These are phyloP conservation scores for Teratosphaeria zuluensis DNA, from an alignment of 2,329 filamentous ascomycete species.

Conservation along the genomic window DNA sequence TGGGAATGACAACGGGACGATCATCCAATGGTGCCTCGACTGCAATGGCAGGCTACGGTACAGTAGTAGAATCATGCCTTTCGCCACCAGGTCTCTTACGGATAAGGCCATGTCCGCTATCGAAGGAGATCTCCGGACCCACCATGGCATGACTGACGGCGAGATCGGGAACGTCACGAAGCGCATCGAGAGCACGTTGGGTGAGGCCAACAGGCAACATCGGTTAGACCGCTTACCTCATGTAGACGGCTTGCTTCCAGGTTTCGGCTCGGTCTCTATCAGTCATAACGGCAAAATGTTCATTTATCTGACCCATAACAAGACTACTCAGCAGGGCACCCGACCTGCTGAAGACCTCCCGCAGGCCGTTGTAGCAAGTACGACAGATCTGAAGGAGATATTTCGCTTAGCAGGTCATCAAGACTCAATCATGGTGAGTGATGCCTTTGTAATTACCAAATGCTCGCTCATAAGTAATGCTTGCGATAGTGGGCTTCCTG, in stretches of 20 bases:
- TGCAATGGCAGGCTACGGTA: constrained; percentile 1
- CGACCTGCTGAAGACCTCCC: constrained; percentile 6
- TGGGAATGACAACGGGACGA: neutral
- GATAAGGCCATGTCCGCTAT: constrained; percentile 8
- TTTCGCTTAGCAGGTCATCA: constrained; percentile 8
- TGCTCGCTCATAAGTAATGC: too few species aligned
- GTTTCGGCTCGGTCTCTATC: constrained; percentile 2
- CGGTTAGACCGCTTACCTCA: neutral
- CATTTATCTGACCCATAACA: constrained; percentile 5
- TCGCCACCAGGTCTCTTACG: constrained; percentile 5
- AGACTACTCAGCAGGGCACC: constrained; percentile 8
- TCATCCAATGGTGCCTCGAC: constrained; percentile 9
- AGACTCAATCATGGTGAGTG: constrained; percentile 8
- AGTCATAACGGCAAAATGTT: constrained; percentile 4
- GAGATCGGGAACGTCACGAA: constrained; percentile 2
- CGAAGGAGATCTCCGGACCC: constrained; percentile 3
- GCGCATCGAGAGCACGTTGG: constrained; percentile 2
- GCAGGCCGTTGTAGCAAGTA: constrained; percentile 6
- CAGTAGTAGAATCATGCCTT: constrained; percentile 4
- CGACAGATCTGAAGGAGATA: neutral
- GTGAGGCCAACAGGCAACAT: constrained; percentile 6
- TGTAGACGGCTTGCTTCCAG: constrained; percentile 4
- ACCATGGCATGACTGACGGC: constrained; percentile 5
- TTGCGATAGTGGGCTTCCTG: constrained; percentile 8
- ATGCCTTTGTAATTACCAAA: too few species aligned